Conservation (phyloP, 2,329 filamentous ascomycete genomes). For the Nigrograna mackinnonii region DNA sequence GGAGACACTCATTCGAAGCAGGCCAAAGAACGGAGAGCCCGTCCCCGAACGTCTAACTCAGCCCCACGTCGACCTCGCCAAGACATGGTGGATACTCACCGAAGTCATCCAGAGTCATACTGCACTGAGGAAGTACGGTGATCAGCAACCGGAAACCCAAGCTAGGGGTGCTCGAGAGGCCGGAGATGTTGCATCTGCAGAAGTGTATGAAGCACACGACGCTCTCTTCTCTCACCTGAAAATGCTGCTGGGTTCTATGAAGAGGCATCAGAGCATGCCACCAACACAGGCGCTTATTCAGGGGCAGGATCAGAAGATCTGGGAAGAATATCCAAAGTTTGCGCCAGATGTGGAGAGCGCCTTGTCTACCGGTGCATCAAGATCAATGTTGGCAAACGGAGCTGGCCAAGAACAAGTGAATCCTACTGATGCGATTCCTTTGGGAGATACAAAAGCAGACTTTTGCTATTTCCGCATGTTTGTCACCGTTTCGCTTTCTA, state of each 20-base stretch:
- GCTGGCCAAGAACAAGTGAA: conserved; percentile 39
- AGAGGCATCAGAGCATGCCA: conserved; percentile 77
- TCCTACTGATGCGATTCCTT: conserved; percentile 71
- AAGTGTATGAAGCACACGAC: conserved; percentile 55
- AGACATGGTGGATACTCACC: conserved; percentile 76
- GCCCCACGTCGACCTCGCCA: conserved; percentile 83
- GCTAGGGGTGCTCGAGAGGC: conserved; percentile 47
- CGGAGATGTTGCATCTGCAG: conserved; percentile 49
- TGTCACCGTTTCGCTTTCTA: conserved; percentile 74
- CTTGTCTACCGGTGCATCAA: conserved; percentile 61
- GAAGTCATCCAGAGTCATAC: conserved; percentile 45
- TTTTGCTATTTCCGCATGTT: conserved; percentile 82
- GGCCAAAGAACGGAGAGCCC: conserved; percentile 56
- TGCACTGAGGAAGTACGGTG: conserved; percentile 26
- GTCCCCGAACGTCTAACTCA: conserved; percentile 64
- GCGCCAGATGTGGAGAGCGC: conserved; percentile 73
- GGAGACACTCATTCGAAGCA: conserved; percentile 71
- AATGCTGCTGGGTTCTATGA: conserved; percentile 80
- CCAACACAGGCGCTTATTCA: conserved; percentile 68
- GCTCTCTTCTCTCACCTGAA: conserved; percentile 67
- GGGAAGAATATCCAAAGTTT: conserved; percentile 76
- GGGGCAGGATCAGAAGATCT: conserved; percentile 78
- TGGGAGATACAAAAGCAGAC: conserved; percentile 72
- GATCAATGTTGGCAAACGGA: conserved; percentile 50
- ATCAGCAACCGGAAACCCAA: conserved; percentile 24